phyloP scores from a whole-genome alignment of 352 stramenopile species.

The Phytophthora agathidicida region DNA sequence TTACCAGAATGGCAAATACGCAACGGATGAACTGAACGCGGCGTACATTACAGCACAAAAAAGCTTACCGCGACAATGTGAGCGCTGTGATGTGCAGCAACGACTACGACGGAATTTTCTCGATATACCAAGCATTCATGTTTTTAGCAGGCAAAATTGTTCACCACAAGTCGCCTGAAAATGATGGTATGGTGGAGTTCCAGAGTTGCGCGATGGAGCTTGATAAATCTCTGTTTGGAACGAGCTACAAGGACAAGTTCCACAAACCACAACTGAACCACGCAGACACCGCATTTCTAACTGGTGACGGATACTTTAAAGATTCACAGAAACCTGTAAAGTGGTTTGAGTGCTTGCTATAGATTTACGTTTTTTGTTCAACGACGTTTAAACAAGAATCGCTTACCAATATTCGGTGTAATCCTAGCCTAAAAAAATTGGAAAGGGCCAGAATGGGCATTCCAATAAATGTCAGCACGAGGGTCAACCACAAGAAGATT shows the following conservation, averaged over 20 bases:
- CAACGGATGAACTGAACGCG: conserved; percentile 6
- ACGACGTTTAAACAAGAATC: background rate
- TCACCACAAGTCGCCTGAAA: conserved; percentile 17
- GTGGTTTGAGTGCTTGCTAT: conserved; percentile 2
- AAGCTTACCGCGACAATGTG: conserved; percentile 25
- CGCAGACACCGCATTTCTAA: conserved; percentile 36
- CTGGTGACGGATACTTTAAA: conserved; percentile 34
- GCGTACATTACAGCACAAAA: conserved; percentile 29
- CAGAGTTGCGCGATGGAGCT: conserved; percentile 7
- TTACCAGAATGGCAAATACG: conserved; percentile 30
- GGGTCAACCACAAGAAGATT: no score
- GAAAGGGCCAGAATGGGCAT: no score
- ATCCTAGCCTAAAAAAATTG: no score
- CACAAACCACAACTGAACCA: conserved; percentile 45
- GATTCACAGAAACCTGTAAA: conserved; percentile 21
- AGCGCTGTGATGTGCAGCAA: conserved; percentile 40
- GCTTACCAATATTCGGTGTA: no score
- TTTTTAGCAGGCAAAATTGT: conserved; percentile 13
- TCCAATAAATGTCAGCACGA: no score
- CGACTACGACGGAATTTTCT: conserved; percentile 32
- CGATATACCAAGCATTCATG: conserved; percentile 17
- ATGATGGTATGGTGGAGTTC: conserved; percentile 24
- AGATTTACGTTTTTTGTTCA: conserved; percentile 15
- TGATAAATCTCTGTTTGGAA: conserved; percentile 24
- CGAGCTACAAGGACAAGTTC: conserved; percentile 23